Evolutionary conservation across 345 rosid genomes (phyloP), one percentile per base, ranked within the genome.

Genomic region (Barbarea vulgaris): DNA sequence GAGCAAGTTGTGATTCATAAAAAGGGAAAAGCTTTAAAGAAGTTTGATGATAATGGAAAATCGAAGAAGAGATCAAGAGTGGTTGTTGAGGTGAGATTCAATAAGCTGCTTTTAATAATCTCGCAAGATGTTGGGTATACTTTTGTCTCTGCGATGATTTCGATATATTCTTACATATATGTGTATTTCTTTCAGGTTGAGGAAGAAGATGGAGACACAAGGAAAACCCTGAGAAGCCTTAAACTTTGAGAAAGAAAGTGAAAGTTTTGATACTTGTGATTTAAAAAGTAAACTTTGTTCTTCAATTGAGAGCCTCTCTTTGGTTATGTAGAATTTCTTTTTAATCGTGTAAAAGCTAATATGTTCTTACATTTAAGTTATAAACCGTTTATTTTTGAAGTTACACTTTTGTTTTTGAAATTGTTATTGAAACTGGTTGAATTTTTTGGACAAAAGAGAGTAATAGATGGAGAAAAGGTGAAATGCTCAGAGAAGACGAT

Each of bases 61-160:
- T 33, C 69, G 9, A 93, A 86, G 87, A 92, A 88, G 83, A 90
- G 83, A 83, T 72, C 91, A 50, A 88, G 84, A 77, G 91, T 93
- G 24, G 78, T 83, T 50, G 90, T 90, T 24, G 98, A 93, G 93
- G 98, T 93, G 81, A 88, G 76, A 55, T 22, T 61, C 64, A 64
- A 70, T 37, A 46, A 59, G 4, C 7, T 52, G 17, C 37, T 36
- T 30, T 59, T 15, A 22, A 42, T 9, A 48, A 28, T 18, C 3
- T 44, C 4, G 1, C 15, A 15, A 56, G 10, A 28, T 77, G 39
- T 11, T 47, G 39, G 22, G 67, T 9, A 13, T 70, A 1, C 33
- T 22, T 63, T 54, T 70, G 7, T 68, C 18, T 58, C 42, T 68
- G 48, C n/a, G 12, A 25, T 48, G 13, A 30, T 19, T 42, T 52